Conservation (phyloP, 352 stramenopile species). For the Peronospora belbahrii region DNA sequence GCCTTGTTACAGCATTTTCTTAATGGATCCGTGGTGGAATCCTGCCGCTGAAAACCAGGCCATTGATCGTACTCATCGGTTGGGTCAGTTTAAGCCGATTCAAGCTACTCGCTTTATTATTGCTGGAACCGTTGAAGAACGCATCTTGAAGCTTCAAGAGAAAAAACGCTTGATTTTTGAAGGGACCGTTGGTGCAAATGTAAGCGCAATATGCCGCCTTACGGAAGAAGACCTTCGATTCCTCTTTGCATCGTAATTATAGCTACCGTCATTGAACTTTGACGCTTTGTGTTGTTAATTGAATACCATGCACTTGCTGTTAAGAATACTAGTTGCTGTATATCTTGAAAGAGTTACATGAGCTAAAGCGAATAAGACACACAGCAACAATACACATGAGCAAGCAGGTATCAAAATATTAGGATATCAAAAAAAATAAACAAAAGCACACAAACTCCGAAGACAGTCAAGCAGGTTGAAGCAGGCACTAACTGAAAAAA, state of each 20-base stretch:
- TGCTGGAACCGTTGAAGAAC: slow-evolving; percentile 96
- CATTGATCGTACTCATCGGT: slow-evolving; percentile 96
- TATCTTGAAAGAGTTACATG: slow-evolving; percentile 21
- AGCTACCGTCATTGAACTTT: background rate
- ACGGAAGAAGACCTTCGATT: slow-evolving; percentile 92
- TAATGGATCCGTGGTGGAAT: slow-evolving; percentile 99
- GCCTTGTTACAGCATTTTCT: slow-evolving; percentile 81
- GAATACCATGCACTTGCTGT: slow-evolving; percentile 11
- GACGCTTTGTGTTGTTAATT: background rate
- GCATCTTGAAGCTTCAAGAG: slow-evolving; percentile 95
- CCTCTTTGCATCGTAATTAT: slow-evolving; percentile 69
- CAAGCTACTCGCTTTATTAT: slow-evolving; percentile 96
- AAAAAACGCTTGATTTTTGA: slow-evolving; percentile 97
- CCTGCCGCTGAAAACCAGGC: slow-evolving; percentile 91
- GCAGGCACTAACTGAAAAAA: too few relatives aligned
- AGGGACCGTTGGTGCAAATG: slow-evolving; percentile 93
- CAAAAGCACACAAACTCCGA: slow-evolving; percentile 26
- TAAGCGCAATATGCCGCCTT: slow-evolving; percentile 81
- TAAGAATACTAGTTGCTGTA: slow-evolving; percentile 26
- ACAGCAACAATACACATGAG: slow-evolving; percentile 16
- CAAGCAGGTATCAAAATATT: slow-evolving; percentile 22
- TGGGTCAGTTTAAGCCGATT: slow-evolving; percentile 97
- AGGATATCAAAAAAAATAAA: slow-evolving; percentile 33
- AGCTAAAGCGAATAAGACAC: too few relatives aligned
- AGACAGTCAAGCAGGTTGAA: slow-evolving; percentile 11